Evolutionary conservation across 2,329 filamentous ascomycete species (phyloP).

Genomic region (Boeremia lycopersici): DNA sequence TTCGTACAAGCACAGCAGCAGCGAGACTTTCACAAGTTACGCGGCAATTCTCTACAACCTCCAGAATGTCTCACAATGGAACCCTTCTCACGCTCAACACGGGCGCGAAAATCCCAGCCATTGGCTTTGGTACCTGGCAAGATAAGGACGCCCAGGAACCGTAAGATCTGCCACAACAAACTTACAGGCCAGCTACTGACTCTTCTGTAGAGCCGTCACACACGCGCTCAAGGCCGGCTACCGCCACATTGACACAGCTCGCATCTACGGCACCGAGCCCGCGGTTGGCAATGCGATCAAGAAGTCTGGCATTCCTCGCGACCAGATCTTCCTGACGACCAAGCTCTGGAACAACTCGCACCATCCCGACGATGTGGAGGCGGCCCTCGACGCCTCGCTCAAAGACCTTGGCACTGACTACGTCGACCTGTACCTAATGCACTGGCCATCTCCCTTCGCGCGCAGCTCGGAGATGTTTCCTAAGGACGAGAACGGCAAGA

Average conservation of each 20-base stretch:
- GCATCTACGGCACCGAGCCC: constrained; percentile 34
- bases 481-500: constrained; percentile 51
- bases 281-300: constrained; percentile 38
- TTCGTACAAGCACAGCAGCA: constrained; percentile 17
- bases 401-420: constrained; percentile 82
- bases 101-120: constrained; percentile 75
- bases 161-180: constrained; percentile 7
- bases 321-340: constrained; percentile 58
- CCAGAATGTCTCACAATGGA: constrained; percentile 43
- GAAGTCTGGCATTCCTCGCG: constrained; percentile 48
- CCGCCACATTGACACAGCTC: constrained; percentile 40
- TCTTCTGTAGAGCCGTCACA: constrained; percentile 44
- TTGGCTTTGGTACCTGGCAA: constrained; percentile 62
- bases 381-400: constrained; percentile 74
- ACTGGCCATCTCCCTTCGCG: constrained; percentile 79
- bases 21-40: constrained; percentile 24
- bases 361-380: constrained; percentile 68
- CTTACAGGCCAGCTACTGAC: neutral
- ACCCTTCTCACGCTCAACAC: constrained; percentile 63
- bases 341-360: constrained; percentile 94
- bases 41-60: constrained; percentile 17
- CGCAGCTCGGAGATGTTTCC: constrained; percentile 68
- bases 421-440: constrained; percentile 84
- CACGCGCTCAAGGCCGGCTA: constrained; percentile 38
- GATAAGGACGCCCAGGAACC: constrained; percentile 39